phyloP scores from a whole-genome alignment of 371 early-diverging fungal species.

The Mucor irregularis region DNA sequence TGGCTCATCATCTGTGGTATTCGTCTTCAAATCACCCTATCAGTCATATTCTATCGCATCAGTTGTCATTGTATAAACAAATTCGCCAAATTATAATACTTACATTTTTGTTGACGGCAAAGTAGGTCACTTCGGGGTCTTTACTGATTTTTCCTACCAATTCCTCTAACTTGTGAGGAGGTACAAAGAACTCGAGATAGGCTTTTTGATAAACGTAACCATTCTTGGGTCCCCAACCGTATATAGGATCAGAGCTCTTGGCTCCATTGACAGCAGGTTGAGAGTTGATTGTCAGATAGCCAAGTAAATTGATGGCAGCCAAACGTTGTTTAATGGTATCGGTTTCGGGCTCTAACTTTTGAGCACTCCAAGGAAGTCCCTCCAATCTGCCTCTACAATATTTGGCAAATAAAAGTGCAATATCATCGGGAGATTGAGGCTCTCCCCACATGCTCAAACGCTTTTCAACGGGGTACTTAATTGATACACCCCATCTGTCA shows the following conservation, averaged over 20 bases:
- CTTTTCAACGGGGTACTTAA: constrained; percentile 68
- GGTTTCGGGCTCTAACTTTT: constrained; percentile 83
- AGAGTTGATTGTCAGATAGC: constrained; percentile 94
- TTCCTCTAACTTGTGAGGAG: constrained; percentile 67
- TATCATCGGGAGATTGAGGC: constrained; percentile 68
- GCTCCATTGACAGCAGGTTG: constrained; percentile 96
- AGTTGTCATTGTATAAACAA: background rate
- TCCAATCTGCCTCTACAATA: constrained; percentile 80
- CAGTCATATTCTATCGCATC: background rate
- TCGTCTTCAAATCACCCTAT: constrained; percentile 83
- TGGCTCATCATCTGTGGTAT: constrained; percentile 80
- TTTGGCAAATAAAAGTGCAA: constrained; percentile 74
- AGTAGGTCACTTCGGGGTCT: constrained; percentile 80
- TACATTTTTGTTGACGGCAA: constrained; percentile 79
- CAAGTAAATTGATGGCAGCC: constrained; percentile 72
- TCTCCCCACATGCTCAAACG: constrained; percentile 78
- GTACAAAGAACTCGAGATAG: constrained; percentile 94
- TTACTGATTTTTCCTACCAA: constrained; percentile 68
- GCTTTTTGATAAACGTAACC: constrained; percentile 98
- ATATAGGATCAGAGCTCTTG: constrained; percentile 72
- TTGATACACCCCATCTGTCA: constrained; percentile 84
- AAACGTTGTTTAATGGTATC: constrained; percentile 71
- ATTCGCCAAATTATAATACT: background rate
- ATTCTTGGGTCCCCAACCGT: constrained; percentile 97
- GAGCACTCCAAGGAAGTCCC: constrained; percentile 93